Evolutionary conservation across 177 flowering plant genomes (phyloP).

Genomic region (Vitis hybrid): DNA sequence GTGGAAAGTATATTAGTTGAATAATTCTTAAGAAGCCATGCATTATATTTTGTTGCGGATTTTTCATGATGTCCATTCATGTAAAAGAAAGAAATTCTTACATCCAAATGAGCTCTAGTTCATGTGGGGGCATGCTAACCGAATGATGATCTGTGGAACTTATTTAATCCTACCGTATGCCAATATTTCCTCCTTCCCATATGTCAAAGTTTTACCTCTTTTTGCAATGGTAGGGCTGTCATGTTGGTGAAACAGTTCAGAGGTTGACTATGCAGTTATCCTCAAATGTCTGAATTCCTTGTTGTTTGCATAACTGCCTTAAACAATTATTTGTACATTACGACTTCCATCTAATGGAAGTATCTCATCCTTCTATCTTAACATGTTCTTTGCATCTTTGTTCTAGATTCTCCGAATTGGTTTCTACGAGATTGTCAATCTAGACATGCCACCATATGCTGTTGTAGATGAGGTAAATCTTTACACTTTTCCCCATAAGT

Average conservation of each 20-base stretch:
- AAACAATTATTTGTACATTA: not conserved
- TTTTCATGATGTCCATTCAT: not conserved
- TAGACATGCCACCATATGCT: conserved; percentile 91
- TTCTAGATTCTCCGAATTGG: conserved; percentile 89
- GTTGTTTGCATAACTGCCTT: not conserved
- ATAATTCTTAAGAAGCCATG: too few relatives aligned
- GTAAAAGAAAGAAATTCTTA: not conserved
- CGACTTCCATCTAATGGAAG: too few relatives aligned
- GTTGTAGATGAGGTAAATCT: conserved; percentile 83
- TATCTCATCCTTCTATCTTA: not conserved
- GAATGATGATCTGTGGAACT: not conserved
- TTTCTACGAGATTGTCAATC: conserved; percentile 81
- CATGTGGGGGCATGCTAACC: not conserved
- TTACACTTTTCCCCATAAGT: not conserved
- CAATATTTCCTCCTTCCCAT: not conserved
- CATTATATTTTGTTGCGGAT: not conserved
- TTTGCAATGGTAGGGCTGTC: not conserved
- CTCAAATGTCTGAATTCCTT: not conserved
- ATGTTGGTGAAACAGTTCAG: not conserved
- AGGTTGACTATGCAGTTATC: not conserved
- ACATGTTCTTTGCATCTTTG: conserved; percentile 4
- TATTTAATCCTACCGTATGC: not conserved
- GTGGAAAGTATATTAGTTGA: too few relatives aligned
- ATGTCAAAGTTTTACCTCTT: not conserved
- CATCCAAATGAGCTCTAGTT: not conserved